phyloP scores from a whole-genome alignment of 768 basidiomycete species.

The Ramaria rubella region DNA sequence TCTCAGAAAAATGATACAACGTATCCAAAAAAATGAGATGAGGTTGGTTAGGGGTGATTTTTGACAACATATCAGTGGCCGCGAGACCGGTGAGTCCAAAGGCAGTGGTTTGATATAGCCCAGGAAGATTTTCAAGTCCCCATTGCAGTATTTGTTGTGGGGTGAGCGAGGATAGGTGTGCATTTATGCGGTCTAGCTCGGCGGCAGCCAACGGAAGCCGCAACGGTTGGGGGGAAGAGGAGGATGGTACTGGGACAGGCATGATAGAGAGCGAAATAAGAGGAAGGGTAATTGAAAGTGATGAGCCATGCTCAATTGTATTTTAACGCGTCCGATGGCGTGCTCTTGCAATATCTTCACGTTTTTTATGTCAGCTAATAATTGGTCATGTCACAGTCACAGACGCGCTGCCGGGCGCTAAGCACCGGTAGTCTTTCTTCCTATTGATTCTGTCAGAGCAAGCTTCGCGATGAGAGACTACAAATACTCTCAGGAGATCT shows the following conservation, averaged over 20 bases:
- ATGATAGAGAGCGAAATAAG: neutral
- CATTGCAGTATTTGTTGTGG: constrained; percentile 84
- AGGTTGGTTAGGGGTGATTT: constrained; percentile 58
- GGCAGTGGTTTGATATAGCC: constrained; percentile 89
- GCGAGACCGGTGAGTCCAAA: constrained; percentile 95
- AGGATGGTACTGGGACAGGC: neutral
- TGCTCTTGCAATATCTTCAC: constrained; percentile 6
- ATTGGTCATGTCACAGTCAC: neutral
- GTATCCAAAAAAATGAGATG: constrained; percentile 97
- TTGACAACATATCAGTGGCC: constrained; percentile 90
- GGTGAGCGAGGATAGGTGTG: constrained; percentile 57
- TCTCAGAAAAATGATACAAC: constrained; percentile 91
- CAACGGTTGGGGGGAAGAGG: constrained; percentile 23
- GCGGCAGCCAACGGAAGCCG: constrained; percentile 51
- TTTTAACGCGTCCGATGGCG: constrained; percentile 7
- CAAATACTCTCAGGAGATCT: constrained; percentile 88
- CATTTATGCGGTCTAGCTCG: constrained; percentile 65
- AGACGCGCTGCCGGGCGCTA: neutral
- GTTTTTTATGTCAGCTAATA: neutral
- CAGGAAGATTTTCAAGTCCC: constrained; percentile 74
- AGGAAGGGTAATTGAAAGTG: neutral
- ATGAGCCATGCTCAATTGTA: neutral
- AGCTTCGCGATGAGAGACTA: constrained; percentile 44
- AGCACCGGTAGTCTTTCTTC: no score
- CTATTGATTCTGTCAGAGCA: neutral